Evolutionary conservation across 106 monocot genomes (phyloP).

Genomic region (Acanthochlamys bracteata): DNA sequence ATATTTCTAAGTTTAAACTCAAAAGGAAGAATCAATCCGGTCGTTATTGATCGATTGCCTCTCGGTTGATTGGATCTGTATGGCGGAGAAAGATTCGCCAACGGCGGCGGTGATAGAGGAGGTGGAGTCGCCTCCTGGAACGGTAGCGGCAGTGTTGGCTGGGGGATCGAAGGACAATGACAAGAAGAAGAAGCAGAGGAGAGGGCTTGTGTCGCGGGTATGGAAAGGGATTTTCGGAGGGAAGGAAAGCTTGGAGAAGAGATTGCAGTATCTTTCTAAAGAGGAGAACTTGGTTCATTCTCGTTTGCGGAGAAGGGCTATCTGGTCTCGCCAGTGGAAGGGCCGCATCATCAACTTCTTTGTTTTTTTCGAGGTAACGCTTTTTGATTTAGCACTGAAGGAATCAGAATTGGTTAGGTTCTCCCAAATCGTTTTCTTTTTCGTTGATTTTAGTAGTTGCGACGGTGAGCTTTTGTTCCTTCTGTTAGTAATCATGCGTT

Average conservation of each 20-base stretch:
- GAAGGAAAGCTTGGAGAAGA: conserved; percentile 12
- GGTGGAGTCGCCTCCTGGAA: not conserved
- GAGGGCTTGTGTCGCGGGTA: conserved; percentile 43
- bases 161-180: conserved; percentile 4
- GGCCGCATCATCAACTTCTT: not conserved
- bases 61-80: too few species aligned
- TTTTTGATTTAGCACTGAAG: not conserved
- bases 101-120: conserved; percentile 4
- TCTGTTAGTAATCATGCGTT: too few species aligned
- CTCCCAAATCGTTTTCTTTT: not conserved
- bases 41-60: too few species aligned
- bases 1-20: too few species aligned
- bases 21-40: too few species aligned
- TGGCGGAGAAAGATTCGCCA: not conserved
- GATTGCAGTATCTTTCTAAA: not conserved
- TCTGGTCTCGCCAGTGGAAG: not conserved
- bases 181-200: conserved; percentile 15
- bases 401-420: not conserved
- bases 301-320: not conserved
- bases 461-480: not conserved
- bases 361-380: not conserved
- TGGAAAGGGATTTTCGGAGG: conserved; percentile 52
- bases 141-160: not conserved
- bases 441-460: not conserved
- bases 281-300: not conserved